phyloP scores from a whole-genome alignment of 179 eudicot species.

The Heliamphora pulchella region DNA sequence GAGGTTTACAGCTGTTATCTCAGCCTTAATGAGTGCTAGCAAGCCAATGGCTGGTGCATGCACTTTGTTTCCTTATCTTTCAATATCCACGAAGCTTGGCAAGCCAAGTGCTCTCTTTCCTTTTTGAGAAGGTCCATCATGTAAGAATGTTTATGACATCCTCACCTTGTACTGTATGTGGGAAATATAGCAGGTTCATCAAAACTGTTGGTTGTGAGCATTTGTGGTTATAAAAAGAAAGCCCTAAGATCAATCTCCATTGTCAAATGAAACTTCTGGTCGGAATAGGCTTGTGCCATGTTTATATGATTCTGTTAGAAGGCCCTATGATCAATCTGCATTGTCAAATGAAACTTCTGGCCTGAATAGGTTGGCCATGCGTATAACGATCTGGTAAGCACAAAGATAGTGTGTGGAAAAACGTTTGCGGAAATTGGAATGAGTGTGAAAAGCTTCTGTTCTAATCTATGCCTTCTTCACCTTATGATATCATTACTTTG shows the following conservation, averaged over 20 bases:
- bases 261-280: background rate
- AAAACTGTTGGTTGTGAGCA: background rate
- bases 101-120: background rate
- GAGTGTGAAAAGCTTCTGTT: background rate
- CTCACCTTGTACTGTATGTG: no score
- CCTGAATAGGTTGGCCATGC: background rate
- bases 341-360: background rate
- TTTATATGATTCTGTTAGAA: no score
- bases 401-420: no score
- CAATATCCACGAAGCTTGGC: background rate
- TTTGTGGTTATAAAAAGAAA: constrained; percentile 5
- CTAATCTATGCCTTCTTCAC: background rate
- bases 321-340: background rate
- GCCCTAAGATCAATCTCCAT: background rate
- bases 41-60: background rate
- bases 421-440: no score
- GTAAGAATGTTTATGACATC: background rate
- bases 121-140: background rate
- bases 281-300: background rate
- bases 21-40: background rate
- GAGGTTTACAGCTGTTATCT: background rate
- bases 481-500: background rate
- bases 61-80: background rate
- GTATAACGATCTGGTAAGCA: no score
- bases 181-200: background rate